Evolutionary conservation across 306 rosid genomes (phyloP).

Genomic region (Inga oerstediana): DNA sequence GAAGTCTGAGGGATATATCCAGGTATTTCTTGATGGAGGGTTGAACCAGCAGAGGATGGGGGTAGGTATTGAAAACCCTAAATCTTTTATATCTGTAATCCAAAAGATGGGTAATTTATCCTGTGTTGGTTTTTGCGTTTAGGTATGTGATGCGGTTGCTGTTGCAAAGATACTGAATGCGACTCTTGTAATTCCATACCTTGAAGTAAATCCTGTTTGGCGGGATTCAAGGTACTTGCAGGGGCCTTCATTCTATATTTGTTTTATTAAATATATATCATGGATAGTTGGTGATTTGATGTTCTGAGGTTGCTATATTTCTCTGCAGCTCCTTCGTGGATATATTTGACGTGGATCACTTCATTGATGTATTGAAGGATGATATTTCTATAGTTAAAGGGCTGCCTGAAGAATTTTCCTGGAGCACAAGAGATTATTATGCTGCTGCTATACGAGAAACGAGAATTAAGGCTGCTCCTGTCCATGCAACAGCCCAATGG

Average conservation of each 20-base stretch:
- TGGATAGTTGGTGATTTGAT: constrained; percentile 1
- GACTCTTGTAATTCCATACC: constrained; percentile 71
- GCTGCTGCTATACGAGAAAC: constrained; percentile 63
- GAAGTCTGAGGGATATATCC: constrained; percentile 81
- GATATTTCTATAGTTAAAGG: constrained; percentile 66
- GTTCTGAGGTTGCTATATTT: constrained; percentile 7
- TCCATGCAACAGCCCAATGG: constrained; percentile 74
- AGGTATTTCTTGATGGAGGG: constrained; percentile 97
- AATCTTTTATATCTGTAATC: constrained; percentile 3
- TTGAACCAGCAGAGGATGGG: constrained; percentile 99
- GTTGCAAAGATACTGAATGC: constrained; percentile 66
- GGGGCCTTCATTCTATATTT: neutral
- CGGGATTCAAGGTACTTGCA: constrained; percentile 57
- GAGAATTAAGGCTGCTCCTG: constrained; percentile 68
- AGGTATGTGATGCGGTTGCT: constrained; percentile 21
- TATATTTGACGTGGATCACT: constrained; percentile 75
- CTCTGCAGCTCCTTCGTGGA: constrained; percentile 66
- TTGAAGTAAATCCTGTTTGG: constrained; percentile 67
- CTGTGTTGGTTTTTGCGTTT: neutral
- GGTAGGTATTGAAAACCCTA: constrained; percentile 53
- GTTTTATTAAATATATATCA: neutral
- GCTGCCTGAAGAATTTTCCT: constrained; percentile 63
- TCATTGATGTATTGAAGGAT: constrained; percentile 59
- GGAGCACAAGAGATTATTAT: constrained; percentile 76
- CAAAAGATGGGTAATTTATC: neutral